Base-by-base conservation (phyloP, 768 basidiomycete species). In the Russula olivacea region DNA sequence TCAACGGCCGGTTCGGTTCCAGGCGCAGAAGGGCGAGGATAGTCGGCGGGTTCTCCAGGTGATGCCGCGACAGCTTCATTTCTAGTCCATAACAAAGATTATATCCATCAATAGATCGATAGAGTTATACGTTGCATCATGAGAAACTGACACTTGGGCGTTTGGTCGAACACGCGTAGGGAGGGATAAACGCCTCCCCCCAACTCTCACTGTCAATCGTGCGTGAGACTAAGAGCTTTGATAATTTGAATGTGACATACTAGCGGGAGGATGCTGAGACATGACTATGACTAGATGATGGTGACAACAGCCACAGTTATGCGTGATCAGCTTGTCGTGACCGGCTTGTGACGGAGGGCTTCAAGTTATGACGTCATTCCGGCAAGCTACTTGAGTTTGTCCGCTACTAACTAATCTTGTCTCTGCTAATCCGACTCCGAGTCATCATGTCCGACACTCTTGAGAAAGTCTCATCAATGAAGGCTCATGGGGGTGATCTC, bases 401-500 rank as follows among this genome's bases (percentile, higher is more conserved):
- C n/a, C n/a, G n/a, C n/a, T n/a, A n/a, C n/a, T n/a, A n/a, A n/a
- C n/a, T n/a, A n/a, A n/a, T n/a, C n/a, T n/a, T n/a, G n/a, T n/a
- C n/a, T n/a, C n/a, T n/a, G n/a, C n/a, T n/a, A n/a, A n/a, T 34
- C 38, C 14, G 15, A 40, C 38, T 40, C 5, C 14, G 15, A 40
- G 15, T 17, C 59, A 48, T 41, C 59, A 69, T 61, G 65, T 60
- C 64, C 30, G 68, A 50, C 50, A 74, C 70, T 38, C 82, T 94
- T 67, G 83, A 89, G 68, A 83, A 85, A 71, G 65, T 93, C 19
- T 88, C 91, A 1, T 79, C 83, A 11, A 93, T 84, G 81, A 88
- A 88, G 74, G 80, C 84, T 12, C 96, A 88, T 65, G 87, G 82
- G 61, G 97, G 96, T 25, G 81, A 83, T 59, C 72, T 98, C 61